Base-by-base conservation (phyloP, 2,329 filamentous ascomycete species). In the Neonectria neomacrospora region DNA sequence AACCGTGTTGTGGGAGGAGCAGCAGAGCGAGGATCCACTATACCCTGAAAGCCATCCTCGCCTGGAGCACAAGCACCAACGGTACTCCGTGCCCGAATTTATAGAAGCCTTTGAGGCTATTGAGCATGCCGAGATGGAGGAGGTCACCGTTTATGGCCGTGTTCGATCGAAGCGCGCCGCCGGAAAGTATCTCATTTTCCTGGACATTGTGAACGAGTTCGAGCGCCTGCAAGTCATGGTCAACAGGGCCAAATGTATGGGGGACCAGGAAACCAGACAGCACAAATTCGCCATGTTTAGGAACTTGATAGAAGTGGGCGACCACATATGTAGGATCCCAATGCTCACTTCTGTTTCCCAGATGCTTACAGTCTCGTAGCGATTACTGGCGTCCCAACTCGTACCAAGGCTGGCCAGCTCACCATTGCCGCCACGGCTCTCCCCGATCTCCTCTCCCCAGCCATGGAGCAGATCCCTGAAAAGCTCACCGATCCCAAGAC, bases 101-200 rank as follows among this genome's bases (percentile, higher is more conserved):
- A 61, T 78, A 23, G 71, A 76, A 50, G 68, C 70, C 10, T 76
- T 77, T 39, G 60, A 71, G 26, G 61, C 74, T 48, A 63, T 64
- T 41, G 54, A 69, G 32, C 65, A 70, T 55, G 66, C 68, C 42
- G 76, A 75, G 44, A 66, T 73, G 45, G 63, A 66, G 26, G 41
- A 67, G 41, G 71, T 80, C 52, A 75, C 69, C 20, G 62, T 80
- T 32, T 74, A 71, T 55, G 93, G 94, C 78, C 93, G 93, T 75
- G 85, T 97, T 67, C 84, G 85, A 73, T 89, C 89, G 50, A 86
- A 91, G 74, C 91, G 93, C 66, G 83, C 87, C 51, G 86, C 88
- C 58, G 90, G 94, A 69, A 90, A 88, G 71, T 93, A 91, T 79
- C 88, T 99, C 71, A 83, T 93, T 67, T 99, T 99, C 78, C 78